Percentiles rank a stretch among this genome's conserved stretches.
These are phyloP conservation scores for Aphanomyces cochlioides DNA, from an alignment of 352 stramenopile genomes.

Conservation along the genomic window DNA sequence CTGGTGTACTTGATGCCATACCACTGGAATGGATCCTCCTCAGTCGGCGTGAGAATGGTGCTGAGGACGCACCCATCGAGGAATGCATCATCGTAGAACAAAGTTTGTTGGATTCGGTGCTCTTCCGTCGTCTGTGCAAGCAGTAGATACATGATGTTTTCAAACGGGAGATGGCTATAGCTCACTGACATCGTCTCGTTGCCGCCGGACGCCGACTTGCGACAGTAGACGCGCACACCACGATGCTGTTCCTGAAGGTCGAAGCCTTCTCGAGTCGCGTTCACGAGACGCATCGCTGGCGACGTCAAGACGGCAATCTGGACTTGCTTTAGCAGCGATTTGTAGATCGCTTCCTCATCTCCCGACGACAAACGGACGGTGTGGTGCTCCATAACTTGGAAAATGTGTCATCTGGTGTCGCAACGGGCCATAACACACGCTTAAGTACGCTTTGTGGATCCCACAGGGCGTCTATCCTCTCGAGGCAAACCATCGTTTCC, in stretches of 20 bases:
- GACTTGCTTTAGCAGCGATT: slow-evolving; percentile 5
- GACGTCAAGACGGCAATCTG: slow-evolving; percentile 9
- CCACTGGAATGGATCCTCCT: slow-evolving; percentile 18
- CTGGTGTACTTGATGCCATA: slow-evolving; percentile 16
- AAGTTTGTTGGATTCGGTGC: slow-evolving; percentile 9
- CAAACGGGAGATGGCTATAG: slow-evolving; percentile 14
- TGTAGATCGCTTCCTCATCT: not conserved
- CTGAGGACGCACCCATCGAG: slow-evolving; percentile 1
- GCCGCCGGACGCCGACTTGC: not conserved
- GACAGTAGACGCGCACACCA: slow-evolving; percentile 3
- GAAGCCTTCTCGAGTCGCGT: slow-evolving; percentile 9
- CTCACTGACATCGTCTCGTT: slow-evolving; percentile 17
- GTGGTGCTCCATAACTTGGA: slow-evolving; percentile 3
- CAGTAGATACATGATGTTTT: slow-evolving; percentile 17
- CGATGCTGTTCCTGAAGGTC: not conserved
- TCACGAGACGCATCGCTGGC: not conserved
- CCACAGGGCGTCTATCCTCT: too few relatives aligned
- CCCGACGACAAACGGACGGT: not conserved
- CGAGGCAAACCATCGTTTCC: too few relatives aligned
- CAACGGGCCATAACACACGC: too few relatives aligned
- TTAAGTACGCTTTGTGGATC: too few relatives aligned
- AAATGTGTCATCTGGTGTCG: not conserved
- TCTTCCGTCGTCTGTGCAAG: slow-evolving; percentile 11
- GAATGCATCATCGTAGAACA: slow-evolving; percentile 12
- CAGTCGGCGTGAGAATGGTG: not conserved